Conservation (phyloP, 139 green algal genomes). For the Trebouxia sp. region DNA sequence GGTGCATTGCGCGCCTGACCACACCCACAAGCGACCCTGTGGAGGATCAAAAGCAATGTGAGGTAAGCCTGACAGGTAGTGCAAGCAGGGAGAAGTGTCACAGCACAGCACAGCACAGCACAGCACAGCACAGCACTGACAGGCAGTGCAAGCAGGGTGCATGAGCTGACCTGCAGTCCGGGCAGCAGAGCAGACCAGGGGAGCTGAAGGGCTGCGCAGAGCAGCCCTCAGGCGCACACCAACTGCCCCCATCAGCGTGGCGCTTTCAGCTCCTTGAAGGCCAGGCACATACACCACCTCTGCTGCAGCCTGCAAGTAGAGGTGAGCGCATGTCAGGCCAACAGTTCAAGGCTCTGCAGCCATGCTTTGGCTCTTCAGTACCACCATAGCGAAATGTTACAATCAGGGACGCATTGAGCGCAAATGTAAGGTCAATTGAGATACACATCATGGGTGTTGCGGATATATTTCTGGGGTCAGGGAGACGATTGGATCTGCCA, state of each 20-base stretch:
- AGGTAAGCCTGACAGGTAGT: no score
- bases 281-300: constrained; percentile 16
- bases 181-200: constrained; percentile 29
- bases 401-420: no score
- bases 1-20: no score
- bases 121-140: neutral
- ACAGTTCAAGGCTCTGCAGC: no score
- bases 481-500: no score
- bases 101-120: neutral
- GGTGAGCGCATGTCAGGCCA: constrained; percentile 20
- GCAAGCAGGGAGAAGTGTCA: neutral
- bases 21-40: no score
- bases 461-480: no score
- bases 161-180: constrained; percentile 24
- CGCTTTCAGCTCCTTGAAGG: neutral
- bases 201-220: constrained; percentile 35
- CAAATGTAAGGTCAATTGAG: no score
- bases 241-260: constrained; percentile 43
- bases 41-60: no score
- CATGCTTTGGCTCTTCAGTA: no score
- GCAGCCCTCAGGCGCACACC: constrained; percentile 45
- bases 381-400: no score
- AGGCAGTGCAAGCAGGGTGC: neutral
- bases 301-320: constrained; percentile 12
- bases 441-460: no score